Conservation (phyloP, 139 green algal species). For the Volvox africanus region DNA sequence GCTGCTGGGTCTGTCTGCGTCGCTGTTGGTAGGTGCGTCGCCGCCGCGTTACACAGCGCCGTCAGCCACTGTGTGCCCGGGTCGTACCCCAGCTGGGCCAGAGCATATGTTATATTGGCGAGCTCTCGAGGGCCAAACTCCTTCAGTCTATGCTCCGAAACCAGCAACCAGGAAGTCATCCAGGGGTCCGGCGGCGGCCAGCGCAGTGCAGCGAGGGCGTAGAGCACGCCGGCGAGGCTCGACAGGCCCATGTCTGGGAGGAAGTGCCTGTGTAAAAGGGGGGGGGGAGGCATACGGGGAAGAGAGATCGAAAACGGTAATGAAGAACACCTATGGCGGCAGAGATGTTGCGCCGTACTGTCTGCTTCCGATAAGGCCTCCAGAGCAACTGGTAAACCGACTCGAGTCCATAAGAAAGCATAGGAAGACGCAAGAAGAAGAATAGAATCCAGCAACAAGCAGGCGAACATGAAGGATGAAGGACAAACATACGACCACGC, state of each 20-base stretch:
- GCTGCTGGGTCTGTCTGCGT: background rate
- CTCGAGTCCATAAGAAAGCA: too few relatives aligned
- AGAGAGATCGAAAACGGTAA: too few relatives aligned
- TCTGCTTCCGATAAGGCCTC: too few relatives aligned
- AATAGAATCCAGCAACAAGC: too few relatives aligned
- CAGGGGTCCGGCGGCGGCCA: background rate
- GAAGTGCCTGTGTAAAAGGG: background rate
- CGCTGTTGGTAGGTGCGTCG: background rate
- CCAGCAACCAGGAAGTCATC: slow-evolving; percentile 17
- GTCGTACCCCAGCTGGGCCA: slow-evolving; percentile 7
- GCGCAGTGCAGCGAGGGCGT: background rate
- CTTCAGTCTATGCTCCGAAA: background rate
- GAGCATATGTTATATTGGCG: background rate
- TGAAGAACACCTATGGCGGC: too few relatives aligned
- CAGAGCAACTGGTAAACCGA: too few relatives aligned
- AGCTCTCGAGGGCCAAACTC: slow-evolving; percentile 18
- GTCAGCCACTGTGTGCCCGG: background rate
- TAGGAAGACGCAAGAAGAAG: too few relatives aligned
- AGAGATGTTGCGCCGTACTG: too few relatives aligned
- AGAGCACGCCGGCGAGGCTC: background rate
- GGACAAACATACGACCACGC: too few relatives aligned
- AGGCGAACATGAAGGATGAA: too few relatives aligned
- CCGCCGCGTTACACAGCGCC: background rate
- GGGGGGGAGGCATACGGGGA: too few relatives aligned
- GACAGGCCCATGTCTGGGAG: background rate